Conservation (phyloP, 257 asterid genomes). For the Solanum chiquidenum region DNA sequence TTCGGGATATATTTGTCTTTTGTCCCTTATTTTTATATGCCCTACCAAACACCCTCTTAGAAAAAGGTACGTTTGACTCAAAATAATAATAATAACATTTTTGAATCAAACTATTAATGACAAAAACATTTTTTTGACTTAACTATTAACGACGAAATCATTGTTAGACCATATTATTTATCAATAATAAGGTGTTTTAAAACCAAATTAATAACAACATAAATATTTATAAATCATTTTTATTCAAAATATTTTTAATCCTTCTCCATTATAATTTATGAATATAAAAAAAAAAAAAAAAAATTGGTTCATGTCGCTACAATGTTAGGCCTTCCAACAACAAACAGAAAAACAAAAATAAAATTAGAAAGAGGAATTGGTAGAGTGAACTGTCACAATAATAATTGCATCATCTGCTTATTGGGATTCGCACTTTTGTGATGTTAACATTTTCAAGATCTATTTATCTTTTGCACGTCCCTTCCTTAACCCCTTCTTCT, state of each 20-base stretch:
- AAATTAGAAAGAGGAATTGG: background rate
- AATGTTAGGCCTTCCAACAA: background rate
- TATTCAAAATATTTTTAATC: background rate
- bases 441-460: background rate
- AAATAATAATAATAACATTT: no score
- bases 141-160: no score
- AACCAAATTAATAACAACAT: background rate
- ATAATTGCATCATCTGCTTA: constrained; percentile 1
- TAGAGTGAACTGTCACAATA: background rate
- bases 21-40: no score
- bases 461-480: background rate
- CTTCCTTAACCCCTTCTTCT: background rate
- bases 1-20: no score
- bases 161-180: background rate
- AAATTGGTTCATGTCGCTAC: background rate
- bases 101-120: background rate
- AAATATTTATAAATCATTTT: background rate
- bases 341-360: background rate
- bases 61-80: background rate
- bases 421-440: constrained; percentile 1
- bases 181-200: no score
- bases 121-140: background rate
- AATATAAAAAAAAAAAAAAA: background rate
- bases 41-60: background rate
- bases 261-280: background rate